phyloP scores from a whole-genome alignment of 768 basidiomycete species.

The Boletus tomentosulus region DNA sequence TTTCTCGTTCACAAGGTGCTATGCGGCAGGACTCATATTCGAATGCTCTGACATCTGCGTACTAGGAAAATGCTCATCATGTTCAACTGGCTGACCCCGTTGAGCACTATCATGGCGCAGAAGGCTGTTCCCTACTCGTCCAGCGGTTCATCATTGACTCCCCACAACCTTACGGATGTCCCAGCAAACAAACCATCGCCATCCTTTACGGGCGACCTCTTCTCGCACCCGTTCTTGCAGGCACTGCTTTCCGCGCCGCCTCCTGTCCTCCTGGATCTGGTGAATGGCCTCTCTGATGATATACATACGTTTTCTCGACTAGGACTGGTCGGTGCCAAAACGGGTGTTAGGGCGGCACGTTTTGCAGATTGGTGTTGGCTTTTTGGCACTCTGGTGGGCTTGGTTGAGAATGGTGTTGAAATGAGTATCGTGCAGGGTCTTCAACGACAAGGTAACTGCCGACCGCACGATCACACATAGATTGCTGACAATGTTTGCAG shows the following conservation, averaged over 20 bases:
- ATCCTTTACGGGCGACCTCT: conserved; percentile 17
- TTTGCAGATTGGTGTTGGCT: conserved; percentile 90
- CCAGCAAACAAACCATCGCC: conserved; percentile 2
- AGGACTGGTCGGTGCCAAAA: conserved; percentile 60
- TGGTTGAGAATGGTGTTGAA: conserved; percentile 83
- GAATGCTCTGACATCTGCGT: conserved; percentile 2
- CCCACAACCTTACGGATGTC: conserved; percentile 20
- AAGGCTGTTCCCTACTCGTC: conserved; percentile 62
- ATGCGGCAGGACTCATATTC: conserved; percentile 4
- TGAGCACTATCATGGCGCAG: conserved; percentile 67
- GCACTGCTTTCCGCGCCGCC: conserved; percentile 76
- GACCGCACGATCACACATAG: not conserved
- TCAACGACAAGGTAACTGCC: conserved; percentile 53
- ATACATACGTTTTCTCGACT: conserved; percentile 69
- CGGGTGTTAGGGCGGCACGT: conserved; percentile 65
- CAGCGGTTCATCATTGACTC: conserved; percentile 18
- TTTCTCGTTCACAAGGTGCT: conserved; percentile 70
- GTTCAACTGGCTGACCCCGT: conserved; percentile 80
- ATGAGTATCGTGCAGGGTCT: conserved; percentile 62
- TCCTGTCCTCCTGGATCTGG: conserved; percentile 74
- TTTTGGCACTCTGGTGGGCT: conserved; percentile 67
- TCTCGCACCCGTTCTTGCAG: conserved; percentile 63
- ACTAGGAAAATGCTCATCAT: conserved; percentile 73
- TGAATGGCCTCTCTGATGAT: conserved; percentile 74
- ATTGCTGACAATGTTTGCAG: conserved; percentile 34